Evolutionary conservation across 1,139 yeast genomes (phyloP), one percentile per base, ranked within the genome.

Genomic region (Diutina ranongensis): DNA sequence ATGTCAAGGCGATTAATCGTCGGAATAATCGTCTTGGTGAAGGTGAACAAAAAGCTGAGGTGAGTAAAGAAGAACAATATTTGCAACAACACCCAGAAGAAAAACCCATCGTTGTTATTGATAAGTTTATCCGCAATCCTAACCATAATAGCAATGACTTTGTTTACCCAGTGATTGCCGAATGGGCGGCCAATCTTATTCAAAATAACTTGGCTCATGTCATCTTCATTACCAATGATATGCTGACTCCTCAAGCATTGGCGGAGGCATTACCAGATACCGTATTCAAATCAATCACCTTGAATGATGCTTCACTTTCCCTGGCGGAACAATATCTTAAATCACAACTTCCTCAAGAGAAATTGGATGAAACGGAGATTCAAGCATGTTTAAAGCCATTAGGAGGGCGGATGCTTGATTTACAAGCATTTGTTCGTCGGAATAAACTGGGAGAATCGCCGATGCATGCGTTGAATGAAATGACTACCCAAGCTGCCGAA

Each of bases 361-460:
- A 40, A 0, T 22, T 35, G 7, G 44, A 45, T 10, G n/a, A 28
- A n/a, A 56, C 56, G 21, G 31, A 20, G 36, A 15, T 41, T 2
- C 19, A 31, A 20, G 60, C 64, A 2, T 76, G 83, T 35, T 64
- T 89, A 45, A 76, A 66, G 22, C 94, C 95, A 8, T 64, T 92
- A 28, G 98, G 98, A 12, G 98, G 98, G 38, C 77, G 98, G 52
- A 84, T 92, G 89, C 72, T 89, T 47, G 98, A 92, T 59, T 70
- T 92, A 47, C 97, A 92, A 61, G 82, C 94, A 18, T 87, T 87
- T 63, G 83, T 84, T 0, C 76, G 97, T 56, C 82, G 97, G 46
- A 74, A 92, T 20, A 81, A 80, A 54, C 78, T 92, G 0, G 98
- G 98, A 2, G 97, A 92, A 58, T 60, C 76, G 10, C 95, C 96